Percentiles rank a stretch among this genome's conserved stretches.
These are phyloP conservation scores for Sordariomycetes sp. DNA, from an alignment of 2,329 filamentous ascomycete genomes.

Conservation along the genomic window DNA sequence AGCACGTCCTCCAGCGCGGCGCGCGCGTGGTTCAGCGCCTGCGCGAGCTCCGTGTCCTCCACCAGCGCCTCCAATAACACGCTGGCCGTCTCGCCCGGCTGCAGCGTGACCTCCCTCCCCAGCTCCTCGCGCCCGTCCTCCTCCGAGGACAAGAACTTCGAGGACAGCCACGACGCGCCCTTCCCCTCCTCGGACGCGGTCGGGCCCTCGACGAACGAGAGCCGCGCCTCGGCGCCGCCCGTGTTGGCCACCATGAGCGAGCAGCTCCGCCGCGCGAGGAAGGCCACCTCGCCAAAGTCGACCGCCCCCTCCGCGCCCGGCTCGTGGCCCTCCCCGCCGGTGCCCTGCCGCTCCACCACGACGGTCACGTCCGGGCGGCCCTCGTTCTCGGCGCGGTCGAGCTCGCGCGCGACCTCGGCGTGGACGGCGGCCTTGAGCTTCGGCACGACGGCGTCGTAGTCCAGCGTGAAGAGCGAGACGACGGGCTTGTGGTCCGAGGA, in stretches of 20 bases:
- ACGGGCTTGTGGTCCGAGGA: constrained; percentile 96
- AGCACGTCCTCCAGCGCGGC: constrained; percentile 71
- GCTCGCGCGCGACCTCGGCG: constrained; percentile 73
- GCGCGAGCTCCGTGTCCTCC: constrained; percentile 50
- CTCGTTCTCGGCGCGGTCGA: constrained; percentile 90
- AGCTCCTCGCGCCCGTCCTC: constrained; percentile 16
- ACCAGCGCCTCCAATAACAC: constrained; percentile 61
- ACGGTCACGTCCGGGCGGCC: constrained; percentile 72
- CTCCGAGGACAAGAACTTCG: constrained; percentile 43
- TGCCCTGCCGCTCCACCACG: constrained; percentile 56
- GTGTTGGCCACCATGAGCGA: constrained; percentile 86
- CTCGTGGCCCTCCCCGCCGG: not conserved
- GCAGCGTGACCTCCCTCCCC: constrained; percentile 51
- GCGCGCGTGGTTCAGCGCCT: constrained; percentile 59
- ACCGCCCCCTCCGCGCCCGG: constrained; percentile 43
- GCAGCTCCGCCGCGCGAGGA: constrained; percentile 53
- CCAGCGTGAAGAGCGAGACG: constrained; percentile 69
- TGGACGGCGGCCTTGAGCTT: constrained; percentile 77
- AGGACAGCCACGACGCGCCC: constrained; percentile 52
- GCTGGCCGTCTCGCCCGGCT: constrained; percentile 74
- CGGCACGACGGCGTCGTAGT: constrained; percentile 78
- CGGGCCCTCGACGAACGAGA: constrained; percentile 70
- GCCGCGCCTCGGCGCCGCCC: constrained; percentile 66
- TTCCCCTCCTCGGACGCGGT: constrained; percentile 27
- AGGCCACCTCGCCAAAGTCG: constrained; percentile 68